Conservation (phyloP, 2,329 filamentous ascomycete genomes). For the Paramyrothecium sp. region DNA sequence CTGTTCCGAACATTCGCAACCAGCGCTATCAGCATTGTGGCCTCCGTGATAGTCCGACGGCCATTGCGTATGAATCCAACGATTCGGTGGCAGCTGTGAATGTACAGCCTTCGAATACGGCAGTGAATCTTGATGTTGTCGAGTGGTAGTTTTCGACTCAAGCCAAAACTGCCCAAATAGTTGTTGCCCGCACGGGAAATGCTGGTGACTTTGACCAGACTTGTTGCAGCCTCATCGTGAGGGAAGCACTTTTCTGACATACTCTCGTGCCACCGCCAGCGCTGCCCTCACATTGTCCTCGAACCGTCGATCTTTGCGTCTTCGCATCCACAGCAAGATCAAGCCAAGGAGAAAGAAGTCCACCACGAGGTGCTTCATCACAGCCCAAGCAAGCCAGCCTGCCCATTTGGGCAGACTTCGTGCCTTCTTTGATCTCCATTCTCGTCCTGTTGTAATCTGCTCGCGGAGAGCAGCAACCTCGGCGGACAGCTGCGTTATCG, state of each 20-base stretch:
- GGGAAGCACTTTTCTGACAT: slow-evolving; percentile 57
- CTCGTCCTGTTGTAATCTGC: slow-evolving; percentile 76
- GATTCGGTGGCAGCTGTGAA: too few relatives aligned
- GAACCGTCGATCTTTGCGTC: slow-evolving; percentile 66
- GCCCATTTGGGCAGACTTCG: slow-evolving; percentile 68
- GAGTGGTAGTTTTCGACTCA: too few relatives aligned
- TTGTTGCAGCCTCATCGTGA: slow-evolving; percentile 33
- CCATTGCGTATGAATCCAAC: too few relatives aligned
- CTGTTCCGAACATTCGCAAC: too few relatives aligned
- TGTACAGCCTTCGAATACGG: too few relatives aligned
- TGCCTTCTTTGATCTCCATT: slow-evolving; percentile 66
- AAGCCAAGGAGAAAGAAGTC: slow-evolving; percentile 67
- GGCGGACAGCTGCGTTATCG: slow-evolving; percentile 83
- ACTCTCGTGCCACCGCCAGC: slow-evolving; percentile 56
- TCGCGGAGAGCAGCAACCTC: slow-evolving; percentile 91
- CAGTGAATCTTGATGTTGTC: too few relatives aligned
- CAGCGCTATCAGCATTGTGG: too few relatives aligned
- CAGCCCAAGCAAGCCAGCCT: slow-evolving; percentile 66
- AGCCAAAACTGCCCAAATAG: not conserved
- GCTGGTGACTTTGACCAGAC: not conserved
- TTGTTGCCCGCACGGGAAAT: not conserved
- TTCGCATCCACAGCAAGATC: slow-evolving; percentile 70
- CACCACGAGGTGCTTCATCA: slow-evolving; percentile 70
- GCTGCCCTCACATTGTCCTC: slow-evolving; percentile 72
- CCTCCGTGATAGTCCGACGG: too few relatives aligned